These are phyloP conservation scores for Cyamopsis tetragonoloba DNA, from an alignment of 306 rosid species.

Conservation along the genomic window DNA sequence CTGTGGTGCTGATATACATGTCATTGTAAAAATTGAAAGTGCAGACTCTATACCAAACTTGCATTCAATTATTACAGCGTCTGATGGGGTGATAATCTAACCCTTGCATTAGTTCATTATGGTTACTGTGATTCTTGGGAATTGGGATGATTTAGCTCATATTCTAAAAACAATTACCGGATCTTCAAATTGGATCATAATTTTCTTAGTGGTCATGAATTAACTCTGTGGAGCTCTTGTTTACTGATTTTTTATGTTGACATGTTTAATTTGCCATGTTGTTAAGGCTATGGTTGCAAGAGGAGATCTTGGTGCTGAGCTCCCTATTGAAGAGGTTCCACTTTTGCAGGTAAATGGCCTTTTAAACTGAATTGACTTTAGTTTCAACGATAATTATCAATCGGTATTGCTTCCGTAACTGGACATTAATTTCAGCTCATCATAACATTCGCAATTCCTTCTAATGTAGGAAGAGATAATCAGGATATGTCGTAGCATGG, in stretches of 20 bases:
- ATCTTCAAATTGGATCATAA: neutral
- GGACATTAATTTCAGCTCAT: slow-evolving; percentile 3
- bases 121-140: neutral
- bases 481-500: slow-evolving; percentile 90
- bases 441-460: slow-evolving; percentile 15
- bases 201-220: neutral
- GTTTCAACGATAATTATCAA: neutral
- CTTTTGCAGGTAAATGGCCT: slow-evolving; percentile 44
- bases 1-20: slow-evolving; percentile 81
- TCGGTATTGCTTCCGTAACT: neutral
- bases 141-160: neutral
- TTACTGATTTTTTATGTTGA: slow-evolving; percentile 1
- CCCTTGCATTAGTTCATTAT: slow-evolving; percentile 1
- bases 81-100: slow-evolving; percentile 43
- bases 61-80: slow-evolving; percentile 74
- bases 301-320: slow-evolving; percentile 52
- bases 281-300: slow-evolving; percentile 47
- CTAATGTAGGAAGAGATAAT: slow-evolving; percentile 81
- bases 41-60: slow-evolving; percentile 95
- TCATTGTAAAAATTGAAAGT: slow-evolving; percentile 94
- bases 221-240: neutral
- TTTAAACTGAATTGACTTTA: neutral
- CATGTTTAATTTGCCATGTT: slow-evolving; percentile 8
- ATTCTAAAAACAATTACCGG: slow-evolving; percentile 6
- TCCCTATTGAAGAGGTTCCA: slow-evolving; percentile 51